phyloP scores from a whole-genome alignment of 2,329 filamentous ascomycete species.

The Biscogniauxia mediterranea region DNA sequence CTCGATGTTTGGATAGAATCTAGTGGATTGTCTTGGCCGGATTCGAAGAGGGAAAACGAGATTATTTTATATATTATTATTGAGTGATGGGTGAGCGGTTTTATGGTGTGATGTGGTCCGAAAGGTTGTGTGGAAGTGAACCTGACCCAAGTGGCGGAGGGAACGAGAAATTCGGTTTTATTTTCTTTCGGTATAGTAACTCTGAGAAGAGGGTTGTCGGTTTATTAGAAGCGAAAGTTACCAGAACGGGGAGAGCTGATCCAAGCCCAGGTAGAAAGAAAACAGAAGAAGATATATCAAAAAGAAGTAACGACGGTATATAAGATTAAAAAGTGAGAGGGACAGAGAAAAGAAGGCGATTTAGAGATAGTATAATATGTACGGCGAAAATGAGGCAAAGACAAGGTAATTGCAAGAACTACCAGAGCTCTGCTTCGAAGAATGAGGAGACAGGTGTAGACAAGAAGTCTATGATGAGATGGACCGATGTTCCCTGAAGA shows the following conservation, averaged over 20 bases:
- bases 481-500: slow-evolving; percentile 29
- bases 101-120: not conserved
- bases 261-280: not conserved
- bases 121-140: not conserved
- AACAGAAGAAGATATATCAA: slow-evolving; percentile 15
- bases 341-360: slow-evolving; percentile 16
- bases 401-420: slow-evolving; percentile 39
- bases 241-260: not conserved
- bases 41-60: not conserved
- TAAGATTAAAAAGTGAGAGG: slow-evolving; percentile 8
- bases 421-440: slow-evolving; percentile 46
- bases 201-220: not conserved
- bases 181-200: no score
- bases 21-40: not conserved
- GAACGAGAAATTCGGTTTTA: not conserved
- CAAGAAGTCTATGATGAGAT: slow-evolving; percentile 22
- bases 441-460: slow-evolving; percentile 27
- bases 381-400: slow-evolving; percentile 4
- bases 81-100: not conserved
- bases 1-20: slow-evolving; percentile 7
- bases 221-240: not conserved
- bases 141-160: not conserved
- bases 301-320: not conserved
- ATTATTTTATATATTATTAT: not conserved
- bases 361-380: slow-evolving; percentile 14